Evolutionary conservation across 495 filamentous ascomycete species (phyloP), one percentile per base, ranked within the genome.

Genomic region (Lepraria neglecta): DNA sequence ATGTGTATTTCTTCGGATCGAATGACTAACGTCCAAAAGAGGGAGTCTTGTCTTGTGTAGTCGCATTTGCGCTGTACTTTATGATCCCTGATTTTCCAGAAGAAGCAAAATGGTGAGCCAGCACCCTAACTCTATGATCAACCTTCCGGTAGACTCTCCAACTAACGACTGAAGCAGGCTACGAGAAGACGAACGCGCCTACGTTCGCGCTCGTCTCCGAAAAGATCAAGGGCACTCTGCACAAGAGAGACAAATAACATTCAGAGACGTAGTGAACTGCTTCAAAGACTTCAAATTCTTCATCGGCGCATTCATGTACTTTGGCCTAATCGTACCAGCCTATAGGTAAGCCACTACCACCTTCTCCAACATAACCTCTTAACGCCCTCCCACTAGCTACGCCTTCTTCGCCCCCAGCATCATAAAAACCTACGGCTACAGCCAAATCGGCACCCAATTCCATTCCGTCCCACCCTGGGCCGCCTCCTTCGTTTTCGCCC

Each of bases 381-480:
- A 15, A 27, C 17, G 17, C 2, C 17, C 1, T 27, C 5, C 3
- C 3, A 53, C 28, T 24, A 28, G 75, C 58, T 87, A 86, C 64
- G 86, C 84, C 31, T 88, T 85, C 77, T 96, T 96, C 71, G 81
- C 87, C 0, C 89, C 90, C 0, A 82, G 85, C 9, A 92, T 95
- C 70, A 83, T 95, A 65, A 69, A 76, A 63, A 81, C 77, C 15
- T 89, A 87, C 67, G 76, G 82, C 38, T 91, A 86, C 71, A 53
- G 60, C 10, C 61, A 83, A 17, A 89, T 92, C 68, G 75, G 82
- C 61, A 91, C 91, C 1, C 91, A 96, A 65, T 76, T 96, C 31
- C 84, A 84, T 66, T 85, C 84, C 47, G 89, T 96, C n/a, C 88
- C 91, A 9, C 89, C 90, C 0, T 96, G 89, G 85, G 90, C 85